Percentiles rank a stretch among this genome's conserved stretches.
phyloP scores from a whole-genome alignment of 1,139 yeast genomes.

The Diutina rugosa region DNA sequence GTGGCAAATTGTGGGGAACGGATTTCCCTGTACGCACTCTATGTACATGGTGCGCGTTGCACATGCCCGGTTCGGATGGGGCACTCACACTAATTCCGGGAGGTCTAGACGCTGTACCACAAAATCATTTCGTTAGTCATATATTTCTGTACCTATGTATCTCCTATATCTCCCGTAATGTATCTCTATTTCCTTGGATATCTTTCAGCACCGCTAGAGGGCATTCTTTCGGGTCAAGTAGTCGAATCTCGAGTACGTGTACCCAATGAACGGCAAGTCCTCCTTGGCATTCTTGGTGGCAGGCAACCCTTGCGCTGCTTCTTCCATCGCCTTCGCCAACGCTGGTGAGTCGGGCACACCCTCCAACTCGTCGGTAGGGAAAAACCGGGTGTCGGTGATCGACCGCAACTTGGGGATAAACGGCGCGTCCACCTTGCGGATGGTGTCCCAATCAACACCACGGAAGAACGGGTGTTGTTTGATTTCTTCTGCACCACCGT shows the following conservation, averaged over 20 bases:
- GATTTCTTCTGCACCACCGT: constrained; percentile 89
- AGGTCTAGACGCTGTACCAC: not conserved
- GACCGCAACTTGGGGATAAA: constrained; percentile 66
- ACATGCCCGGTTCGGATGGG: too few relatives aligned
- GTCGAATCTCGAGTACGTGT: constrained; percentile 89
- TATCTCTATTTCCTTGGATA: too few relatives aligned
- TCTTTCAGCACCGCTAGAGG: constrained; percentile 11
- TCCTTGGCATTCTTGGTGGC: constrained; percentile 43
- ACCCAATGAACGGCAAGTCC: constrained; percentile 92
- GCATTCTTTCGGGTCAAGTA: constrained; percentile 84
- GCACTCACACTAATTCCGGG: too few relatives aligned
- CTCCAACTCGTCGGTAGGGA: constrained; percentile 96
- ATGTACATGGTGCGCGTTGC: not conserved
- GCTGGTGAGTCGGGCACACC: constrained; percentile 94
- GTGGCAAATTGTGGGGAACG: not conserved
- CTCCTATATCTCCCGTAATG: too few relatives aligned
- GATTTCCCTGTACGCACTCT: not conserved
- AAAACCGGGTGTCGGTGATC: constrained; percentile 91
- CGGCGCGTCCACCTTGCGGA: constrained; percentile 89
- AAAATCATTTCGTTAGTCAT: not conserved
- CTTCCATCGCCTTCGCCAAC: constrained; percentile 41
- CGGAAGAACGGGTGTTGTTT: constrained; percentile 88
- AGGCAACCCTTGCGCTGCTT: constrained; percentile 15
- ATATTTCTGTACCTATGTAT: too few relatives aligned
- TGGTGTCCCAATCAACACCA: constrained; percentile 94